Evolutionary conservation across 805 yeast genomes (phyloP), one percentile per base, ranked within the genome.

Genomic region (Yamadazyma olivae): DNA sequence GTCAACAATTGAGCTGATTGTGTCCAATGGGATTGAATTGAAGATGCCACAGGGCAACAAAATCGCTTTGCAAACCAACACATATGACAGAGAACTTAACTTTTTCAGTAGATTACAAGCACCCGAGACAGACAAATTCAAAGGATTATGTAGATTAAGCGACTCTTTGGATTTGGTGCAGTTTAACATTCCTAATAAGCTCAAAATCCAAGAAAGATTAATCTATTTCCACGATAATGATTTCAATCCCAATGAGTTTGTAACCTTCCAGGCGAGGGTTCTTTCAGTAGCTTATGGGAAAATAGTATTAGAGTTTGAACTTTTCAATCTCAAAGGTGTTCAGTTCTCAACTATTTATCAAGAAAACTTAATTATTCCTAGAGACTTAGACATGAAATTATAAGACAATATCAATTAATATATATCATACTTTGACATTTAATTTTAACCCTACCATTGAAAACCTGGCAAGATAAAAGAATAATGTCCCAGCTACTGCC

Each of bases 301-400:
- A 40, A 74, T 76, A 9, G 54, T 82, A 30, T 56, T 82, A 49
- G 70, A 68, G 41, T 85, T 78, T 13, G 81, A 81, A 42, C 66
- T 81, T 51, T 83, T 61, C 54, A 61, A 70, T 31, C 46, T 52
- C 5, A 64, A 69, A 15, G 77, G 77, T 2, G 63, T 65, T 20
- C 70, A 80, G 38, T 70, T 77, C 3, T 84, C 85, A 2, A 71
- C 81, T 0, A 67, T 79, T 1, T 54, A 78, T 6, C 91, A 84
- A 55, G 89, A 83, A 54, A 88, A 87, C 0, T 59, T 79, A 43
- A 38, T 74, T 50, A 9, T 24, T 24, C 6, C 15, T 9, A 9
- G 10, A 16, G 30, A 27, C 48, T 20, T 20, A 20, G 10, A 20
- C 23, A 20, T 7, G 7, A 7, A 20, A 7, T 20, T 20, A 10